A percentile compares a stretch with the other conserved stretches of the same genome.
These are phyloP conservation scores for Rhizopogon salebrosus DNA, from an alignment of 768 basidiomycete genomes.

Conservation along the genomic window DNA sequence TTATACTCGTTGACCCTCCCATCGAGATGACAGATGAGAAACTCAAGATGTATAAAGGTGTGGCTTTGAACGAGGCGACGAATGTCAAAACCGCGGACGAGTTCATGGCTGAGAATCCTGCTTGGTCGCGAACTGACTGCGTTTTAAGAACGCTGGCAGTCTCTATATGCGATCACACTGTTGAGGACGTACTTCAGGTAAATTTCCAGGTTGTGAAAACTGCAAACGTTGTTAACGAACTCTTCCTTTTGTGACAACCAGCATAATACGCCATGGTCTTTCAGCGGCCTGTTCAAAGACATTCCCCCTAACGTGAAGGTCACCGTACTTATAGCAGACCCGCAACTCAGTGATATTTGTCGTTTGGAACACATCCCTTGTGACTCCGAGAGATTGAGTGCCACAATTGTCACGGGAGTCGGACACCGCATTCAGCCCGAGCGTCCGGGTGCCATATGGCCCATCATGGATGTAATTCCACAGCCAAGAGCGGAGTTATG, in stretches of 20 bases:
- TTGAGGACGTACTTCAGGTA: conserved; percentile 6
- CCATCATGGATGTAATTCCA: conserved; percentile 2
- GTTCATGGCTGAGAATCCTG: conserved; percentile 7
- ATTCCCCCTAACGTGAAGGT: conserved; percentile 10
- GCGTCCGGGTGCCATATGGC: background rate
- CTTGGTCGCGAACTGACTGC: conserved; percentile 11
- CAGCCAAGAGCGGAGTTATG: too few species aligned
- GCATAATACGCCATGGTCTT: conserved; percentile 13
- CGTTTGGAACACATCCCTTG: conserved; percentile 3
- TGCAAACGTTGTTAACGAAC: background rate
- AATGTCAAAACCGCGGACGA: conserved; percentile 5
- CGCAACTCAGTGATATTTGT: conserved; percentile 2
- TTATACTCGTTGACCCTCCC: conserved; percentile 12
- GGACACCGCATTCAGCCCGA: conserved; percentile 15
- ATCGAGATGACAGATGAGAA: conserved; percentile 2
- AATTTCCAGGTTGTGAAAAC: background rate
- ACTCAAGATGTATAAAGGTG: background rate
- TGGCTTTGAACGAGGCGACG: background rate
- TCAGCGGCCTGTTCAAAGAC: conserved; percentile 5
- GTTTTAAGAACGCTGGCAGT: conserved; percentile 9
- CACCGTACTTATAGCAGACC: conserved; percentile 12
- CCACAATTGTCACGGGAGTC: conserved; percentile 4
- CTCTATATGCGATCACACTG: conserved; percentile 3
- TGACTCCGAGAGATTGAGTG: conserved; percentile 2
- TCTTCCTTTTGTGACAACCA: background rate